phyloP scores from a whole-genome alignment of 176 grass and related monocot species.

The Puccinellia tenuiflora region DNA sequence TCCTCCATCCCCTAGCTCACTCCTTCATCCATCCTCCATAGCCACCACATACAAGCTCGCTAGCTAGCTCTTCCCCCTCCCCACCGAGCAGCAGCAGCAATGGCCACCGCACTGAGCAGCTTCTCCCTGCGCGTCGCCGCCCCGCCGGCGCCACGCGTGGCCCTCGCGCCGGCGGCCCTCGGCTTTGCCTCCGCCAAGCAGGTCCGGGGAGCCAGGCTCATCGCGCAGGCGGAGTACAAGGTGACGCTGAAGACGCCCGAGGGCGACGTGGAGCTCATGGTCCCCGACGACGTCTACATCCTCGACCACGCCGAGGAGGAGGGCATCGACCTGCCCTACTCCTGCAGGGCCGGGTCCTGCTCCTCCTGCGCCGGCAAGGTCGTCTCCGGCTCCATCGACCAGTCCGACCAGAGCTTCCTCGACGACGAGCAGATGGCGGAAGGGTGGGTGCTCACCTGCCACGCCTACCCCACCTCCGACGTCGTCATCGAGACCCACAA shows the following conservation, averaged over 20 bases:
- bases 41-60: not conserved
- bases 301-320: constrained; percentile 62
- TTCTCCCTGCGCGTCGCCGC: constrained; percentile 13
- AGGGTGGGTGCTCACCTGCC: constrained; percentile 73
- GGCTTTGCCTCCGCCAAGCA: not conserved
- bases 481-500: constrained; percentile 88
- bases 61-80: not conserved
- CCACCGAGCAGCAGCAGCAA: not conserved
- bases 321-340: constrained; percentile 67
- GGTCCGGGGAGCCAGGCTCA: constrained; percentile 6
- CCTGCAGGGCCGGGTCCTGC: constrained; percentile 67
- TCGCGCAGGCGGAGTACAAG: constrained; percentile 52
- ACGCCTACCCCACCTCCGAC: constrained; percentile 70
- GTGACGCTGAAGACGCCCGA: constrained; percentile 63
- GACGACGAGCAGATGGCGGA: constrained; percentile 52
- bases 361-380: constrained; percentile 78
- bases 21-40: not conserved
- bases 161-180: not conserved
- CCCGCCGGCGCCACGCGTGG: not conserved
- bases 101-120: constrained; percentile 44
- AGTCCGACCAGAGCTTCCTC: constrained; percentile 75
- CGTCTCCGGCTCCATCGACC: constrained; percentile 50
- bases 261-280: constrained; percentile 47
- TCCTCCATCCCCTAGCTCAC: not conserved
- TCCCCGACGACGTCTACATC: constrained; percentile 59